Evolutionary conservation across 257 asterid species (phyloP).

Genomic region (Ligustrum vulgare): DNA sequence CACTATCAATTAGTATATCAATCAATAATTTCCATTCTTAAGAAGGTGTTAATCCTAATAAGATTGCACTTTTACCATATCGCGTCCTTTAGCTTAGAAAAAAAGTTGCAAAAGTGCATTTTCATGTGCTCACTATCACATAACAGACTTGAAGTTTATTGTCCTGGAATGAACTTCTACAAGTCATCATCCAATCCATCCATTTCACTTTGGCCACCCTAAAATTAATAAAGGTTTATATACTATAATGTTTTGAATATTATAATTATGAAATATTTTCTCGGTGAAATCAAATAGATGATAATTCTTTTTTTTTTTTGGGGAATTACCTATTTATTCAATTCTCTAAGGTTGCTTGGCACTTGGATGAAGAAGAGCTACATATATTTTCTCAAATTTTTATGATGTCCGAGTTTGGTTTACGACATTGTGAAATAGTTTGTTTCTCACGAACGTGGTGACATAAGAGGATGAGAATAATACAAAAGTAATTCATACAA

Average conservation of each 20-base stretch:
- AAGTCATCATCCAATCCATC: neutral
- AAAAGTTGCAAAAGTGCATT: conserved; percentile 14
- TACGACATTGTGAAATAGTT: neutral
- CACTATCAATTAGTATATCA: neutral
- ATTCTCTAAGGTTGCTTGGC: neutral
- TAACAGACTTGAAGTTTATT: neutral
- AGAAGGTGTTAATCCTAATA: conserved; percentile 42
- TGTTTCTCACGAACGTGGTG: neutral
- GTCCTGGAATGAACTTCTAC: neutral
- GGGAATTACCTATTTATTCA: neutral
- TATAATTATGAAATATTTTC: conserved; percentile 1
- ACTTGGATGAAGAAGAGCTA: too few species aligned
- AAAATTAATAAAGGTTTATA: neutral
- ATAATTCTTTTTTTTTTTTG: neutral
- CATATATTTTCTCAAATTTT: too few species aligned
- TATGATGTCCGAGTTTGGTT: neutral
- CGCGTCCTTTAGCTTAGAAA: conserved; percentile 5
- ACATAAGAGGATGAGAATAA: neutral
- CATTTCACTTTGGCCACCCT: neutral
- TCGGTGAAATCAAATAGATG: neutral
- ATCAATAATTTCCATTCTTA: neutral
- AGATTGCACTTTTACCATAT: conserved; percentile 33
- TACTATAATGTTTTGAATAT: neutral
- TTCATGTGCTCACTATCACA: neutral
- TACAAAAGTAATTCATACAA: neutral